Conservation (phyloP, 2,329 filamentous ascomycete species). For the Colletotrichum horii region DNA sequence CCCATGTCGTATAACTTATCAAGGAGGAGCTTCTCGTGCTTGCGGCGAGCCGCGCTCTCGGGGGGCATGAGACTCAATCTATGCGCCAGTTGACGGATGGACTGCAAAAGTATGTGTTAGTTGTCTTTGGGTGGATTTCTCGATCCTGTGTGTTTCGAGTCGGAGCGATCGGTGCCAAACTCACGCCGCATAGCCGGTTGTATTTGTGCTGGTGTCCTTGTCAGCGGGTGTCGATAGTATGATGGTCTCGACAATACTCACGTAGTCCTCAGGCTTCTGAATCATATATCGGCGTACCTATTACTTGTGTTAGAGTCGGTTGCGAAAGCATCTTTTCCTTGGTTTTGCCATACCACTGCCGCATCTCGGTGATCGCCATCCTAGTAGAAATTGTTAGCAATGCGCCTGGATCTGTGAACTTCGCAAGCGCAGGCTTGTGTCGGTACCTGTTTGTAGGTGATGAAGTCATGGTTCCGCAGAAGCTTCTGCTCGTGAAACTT, state of each 20-base stretch:
- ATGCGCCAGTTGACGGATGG: conserved; percentile 89
- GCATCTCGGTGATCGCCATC: conserved; percentile 70
- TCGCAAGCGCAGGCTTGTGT: not conserved
- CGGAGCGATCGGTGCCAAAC: conserved; percentile 29
- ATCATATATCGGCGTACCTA: conserved; percentile 73
- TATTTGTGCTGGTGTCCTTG: conserved; percentile 49
- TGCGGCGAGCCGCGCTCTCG: conserved; percentile 76
- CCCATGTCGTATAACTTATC: conserved; percentile 96
- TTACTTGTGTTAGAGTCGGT: not conserved
- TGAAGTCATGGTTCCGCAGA: conserved; percentile 90
- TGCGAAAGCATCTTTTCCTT: not conserved
- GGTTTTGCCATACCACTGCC: conserved; percentile 49
- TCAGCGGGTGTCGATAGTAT: not conserved
- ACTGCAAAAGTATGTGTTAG: conserved; percentile 50
- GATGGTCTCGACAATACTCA: not conserved
- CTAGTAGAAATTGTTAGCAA: conserved; percentile 4
- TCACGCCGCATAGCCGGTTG: conserved; percentile 71
- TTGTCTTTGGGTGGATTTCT: not conserved
- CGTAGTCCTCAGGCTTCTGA: conserved; percentile 86
- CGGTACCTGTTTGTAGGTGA: conserved; percentile 73
- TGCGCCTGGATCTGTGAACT: not conserved
- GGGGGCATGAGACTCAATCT: conserved; percentile 83
- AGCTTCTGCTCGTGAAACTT: conserved; percentile 98
- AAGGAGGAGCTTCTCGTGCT: conserved; percentile 86
- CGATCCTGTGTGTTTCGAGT: not conserved